Percentiles rank a stretch among this genome's conserved stretches.
Conservation (phyloP, 2,329 filamentous ascomycete genomes). For the Blumeriella jaapii region DNA sequence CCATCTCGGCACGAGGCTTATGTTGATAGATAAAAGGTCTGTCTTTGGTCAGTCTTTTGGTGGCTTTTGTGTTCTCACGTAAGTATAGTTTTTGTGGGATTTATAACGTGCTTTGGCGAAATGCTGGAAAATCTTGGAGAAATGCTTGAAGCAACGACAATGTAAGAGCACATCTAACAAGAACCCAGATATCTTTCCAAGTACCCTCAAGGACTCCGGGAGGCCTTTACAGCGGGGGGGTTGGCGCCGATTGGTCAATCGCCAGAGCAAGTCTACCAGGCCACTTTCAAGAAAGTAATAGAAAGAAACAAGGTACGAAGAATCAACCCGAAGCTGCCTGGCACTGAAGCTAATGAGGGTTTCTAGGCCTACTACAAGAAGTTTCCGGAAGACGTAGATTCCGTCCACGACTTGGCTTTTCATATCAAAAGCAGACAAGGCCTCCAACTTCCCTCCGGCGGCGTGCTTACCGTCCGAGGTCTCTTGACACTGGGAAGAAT, state of each 20-base stretch:
- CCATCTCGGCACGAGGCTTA: too few species aligned
- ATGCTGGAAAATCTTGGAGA: too few species aligned
- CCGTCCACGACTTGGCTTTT: conserved; percentile 40
- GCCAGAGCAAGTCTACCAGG: conserved; percentile 64
- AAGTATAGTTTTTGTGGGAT: conserved; percentile 32
- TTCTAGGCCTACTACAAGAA: conserved; percentile 59
- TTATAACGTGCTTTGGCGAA: not conserved
- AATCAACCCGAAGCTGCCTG: not conserved
- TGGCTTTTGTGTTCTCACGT: conserved; percentile 74
- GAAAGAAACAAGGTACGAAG: conserved; percentile 47
- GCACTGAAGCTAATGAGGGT: not conserved
- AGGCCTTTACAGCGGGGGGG: conserved; percentile 77
- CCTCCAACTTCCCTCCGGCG: conserved; percentile 60
- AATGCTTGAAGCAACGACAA: too few species aligned
- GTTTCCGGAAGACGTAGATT: conserved; percentile 66
- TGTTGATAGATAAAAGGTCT: conserved; percentile 47
- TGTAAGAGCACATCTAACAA: not conserved
- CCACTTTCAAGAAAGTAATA: conserved; percentile 57
- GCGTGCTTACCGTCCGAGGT: conserved; percentile 57
- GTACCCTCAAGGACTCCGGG: conserved; percentile 64
- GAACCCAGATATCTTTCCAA: conserved; percentile 47
- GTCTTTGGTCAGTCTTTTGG: conserved; percentile 88
- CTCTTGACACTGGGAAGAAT: conserved; percentile 68
- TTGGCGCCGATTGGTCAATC: conserved; percentile 63
- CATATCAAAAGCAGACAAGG: conserved; percentile 47